Evolutionary conservation across 371 early-diverging fungal species (phyloP).

Genomic region (Rhizopus arrhizus): DNA sequence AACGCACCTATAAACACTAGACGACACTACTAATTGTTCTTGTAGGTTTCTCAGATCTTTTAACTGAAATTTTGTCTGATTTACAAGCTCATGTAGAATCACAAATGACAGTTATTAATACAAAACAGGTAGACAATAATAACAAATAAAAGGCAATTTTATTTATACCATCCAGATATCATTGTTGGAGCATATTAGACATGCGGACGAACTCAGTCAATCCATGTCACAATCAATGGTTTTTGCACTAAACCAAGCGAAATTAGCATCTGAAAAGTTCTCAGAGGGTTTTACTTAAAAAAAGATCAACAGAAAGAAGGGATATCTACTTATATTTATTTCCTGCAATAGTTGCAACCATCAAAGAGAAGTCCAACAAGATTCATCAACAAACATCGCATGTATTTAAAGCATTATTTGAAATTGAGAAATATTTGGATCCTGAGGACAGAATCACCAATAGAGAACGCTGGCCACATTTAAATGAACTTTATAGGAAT

Average conservation of each 20-base stretch:
- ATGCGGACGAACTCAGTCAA: constrained; percentile 34
- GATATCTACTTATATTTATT: not conserved
- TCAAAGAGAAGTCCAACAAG: constrained; percentile 24
- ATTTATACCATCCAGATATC: constrained; percentile 9
- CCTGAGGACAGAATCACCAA: constrained; percentile 12
- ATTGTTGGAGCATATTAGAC: constrained; percentile 30
- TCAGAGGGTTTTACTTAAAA: constrained; percentile 21
- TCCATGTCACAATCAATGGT: constrained; percentile 15
- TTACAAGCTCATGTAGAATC: constrained; percentile 22
- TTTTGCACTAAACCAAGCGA: constrained; percentile 27
- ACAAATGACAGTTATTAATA: constrained; percentile 20
- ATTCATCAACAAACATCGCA: constrained; percentile 5
- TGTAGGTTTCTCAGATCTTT: not conserved
- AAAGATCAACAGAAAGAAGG: not conserved
- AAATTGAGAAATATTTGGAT: constrained; percentile 20
- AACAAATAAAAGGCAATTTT: not conserved
- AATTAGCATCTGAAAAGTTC: constrained; percentile 22
- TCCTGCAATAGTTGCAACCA: constrained; percentile 8
- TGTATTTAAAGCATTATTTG: constrained; percentile 25
- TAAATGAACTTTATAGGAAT: constrained; percentile 7
- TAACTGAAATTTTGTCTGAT: constrained; percentile 20
- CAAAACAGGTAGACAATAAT: constrained; percentile 18
- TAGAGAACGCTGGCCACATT: constrained; percentile 15
- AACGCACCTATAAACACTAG: no score
- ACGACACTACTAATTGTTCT: not conserved